Percentiles rank a stretch among this genome's conserved stretches.
Evolutionary conservation across 495 filamentous ascomycete species (phyloP).

Genomic region (Talaromyces ruber): DNA sequence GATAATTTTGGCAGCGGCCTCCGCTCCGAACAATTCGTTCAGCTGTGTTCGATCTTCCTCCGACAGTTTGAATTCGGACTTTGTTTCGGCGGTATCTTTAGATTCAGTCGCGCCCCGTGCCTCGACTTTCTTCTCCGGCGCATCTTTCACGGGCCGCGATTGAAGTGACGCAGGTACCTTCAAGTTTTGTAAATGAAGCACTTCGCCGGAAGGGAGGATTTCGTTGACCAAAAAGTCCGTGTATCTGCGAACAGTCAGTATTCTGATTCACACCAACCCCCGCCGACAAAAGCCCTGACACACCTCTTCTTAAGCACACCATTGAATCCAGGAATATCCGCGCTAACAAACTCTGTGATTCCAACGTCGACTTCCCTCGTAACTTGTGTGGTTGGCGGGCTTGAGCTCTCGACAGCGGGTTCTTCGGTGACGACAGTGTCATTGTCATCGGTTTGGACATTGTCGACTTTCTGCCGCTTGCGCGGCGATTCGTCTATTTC

Average conservation of each 20-base stretch:
- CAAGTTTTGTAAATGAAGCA: slow-evolving; percentile 61
- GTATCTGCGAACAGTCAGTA: slow-evolving; percentile 46
- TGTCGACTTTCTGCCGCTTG: slow-evolving; percentile 32
- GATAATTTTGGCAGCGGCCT: slow-evolving; percentile 29
- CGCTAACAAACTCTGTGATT: slow-evolving; percentile 47
- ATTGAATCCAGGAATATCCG: slow-evolving; percentile 38
- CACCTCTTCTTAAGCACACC: slow-evolving; percentile 54
- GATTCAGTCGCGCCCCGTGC: neutral
- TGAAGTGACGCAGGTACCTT: slow-evolving; percentile 14
- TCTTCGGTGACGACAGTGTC: slow-evolving; percentile 9
- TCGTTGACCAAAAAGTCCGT: slow-evolving; percentile 96
- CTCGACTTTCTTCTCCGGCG: slow-evolving; percentile 8
- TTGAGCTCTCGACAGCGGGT: slow-evolving; percentile 8
- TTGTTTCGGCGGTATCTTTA: slow-evolving; percentile 5
- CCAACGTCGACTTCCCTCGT: slow-evolving; percentile 40
- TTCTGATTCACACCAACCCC: neutral
- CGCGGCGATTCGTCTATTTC: slow-evolving; percentile 33
- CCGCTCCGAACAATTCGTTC: slow-evolving; percentile 32
- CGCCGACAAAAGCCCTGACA: slow-evolving; percentile 8
- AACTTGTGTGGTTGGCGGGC: slow-evolving; percentile 25
- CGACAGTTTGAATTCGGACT: slow-evolving; percentile 27
- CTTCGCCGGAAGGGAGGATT: slow-evolving; percentile 67
- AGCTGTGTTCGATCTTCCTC: slow-evolving; percentile 39
- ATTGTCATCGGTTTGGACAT: slow-evolving; percentile 12
- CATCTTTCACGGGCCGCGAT: slow-evolving; percentile 1